Evolutionary conservation across 2,329 filamentous ascomycete species (phyloP).

Genomic region (Sarocladium kiliense): DNA sequence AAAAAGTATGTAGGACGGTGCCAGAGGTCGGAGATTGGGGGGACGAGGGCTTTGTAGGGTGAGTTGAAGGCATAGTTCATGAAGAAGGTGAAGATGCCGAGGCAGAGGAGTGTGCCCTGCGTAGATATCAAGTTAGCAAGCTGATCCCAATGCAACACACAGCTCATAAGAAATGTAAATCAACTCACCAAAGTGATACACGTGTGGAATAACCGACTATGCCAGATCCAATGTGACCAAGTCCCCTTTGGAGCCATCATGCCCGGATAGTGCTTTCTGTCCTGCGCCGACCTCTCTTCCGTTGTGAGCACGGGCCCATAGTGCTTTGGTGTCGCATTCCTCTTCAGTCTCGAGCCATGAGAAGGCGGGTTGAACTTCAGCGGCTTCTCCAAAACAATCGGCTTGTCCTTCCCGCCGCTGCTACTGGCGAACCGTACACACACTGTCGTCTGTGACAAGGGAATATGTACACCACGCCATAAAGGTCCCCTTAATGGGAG

Average conservation of each 20-base stretch:
- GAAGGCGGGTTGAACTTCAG: constrained; percentile 89
- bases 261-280: constrained; percentile 72
- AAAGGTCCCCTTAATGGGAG: constrained; percentile 55
- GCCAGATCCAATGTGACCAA: constrained; percentile 79
- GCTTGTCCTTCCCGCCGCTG: constrained; percentile 37
- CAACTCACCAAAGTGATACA: constrained; percentile 73
- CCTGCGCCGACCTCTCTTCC: constrained; percentile 62
- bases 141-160: not conserved
- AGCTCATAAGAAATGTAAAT: not conserved
- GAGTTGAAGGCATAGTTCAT: constrained; percentile 76
- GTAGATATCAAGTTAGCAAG: not conserved
- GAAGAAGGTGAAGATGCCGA: constrained; percentile 69
- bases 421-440: constrained; percentile 25
- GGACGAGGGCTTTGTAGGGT: constrained; percentile 74
- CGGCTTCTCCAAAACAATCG: constrained; percentile 76
- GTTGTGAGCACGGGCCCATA: constrained; percentile 70
- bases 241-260: constrained; percentile 82
- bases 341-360: constrained; percentile 66
- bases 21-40: constrained; percentile 62
- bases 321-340: constrained; percentile 51
- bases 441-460: constrained; percentile 27
- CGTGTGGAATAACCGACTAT: constrained; percentile 69
- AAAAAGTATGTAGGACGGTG: constrained; percentile 65
- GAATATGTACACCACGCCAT: constrained; percentile 42
- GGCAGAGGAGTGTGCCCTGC: constrained; percentile 61